Conservation (phyloP, 2,329 filamentous ascomycete species). For the Monosporascus sp. region DNA sequence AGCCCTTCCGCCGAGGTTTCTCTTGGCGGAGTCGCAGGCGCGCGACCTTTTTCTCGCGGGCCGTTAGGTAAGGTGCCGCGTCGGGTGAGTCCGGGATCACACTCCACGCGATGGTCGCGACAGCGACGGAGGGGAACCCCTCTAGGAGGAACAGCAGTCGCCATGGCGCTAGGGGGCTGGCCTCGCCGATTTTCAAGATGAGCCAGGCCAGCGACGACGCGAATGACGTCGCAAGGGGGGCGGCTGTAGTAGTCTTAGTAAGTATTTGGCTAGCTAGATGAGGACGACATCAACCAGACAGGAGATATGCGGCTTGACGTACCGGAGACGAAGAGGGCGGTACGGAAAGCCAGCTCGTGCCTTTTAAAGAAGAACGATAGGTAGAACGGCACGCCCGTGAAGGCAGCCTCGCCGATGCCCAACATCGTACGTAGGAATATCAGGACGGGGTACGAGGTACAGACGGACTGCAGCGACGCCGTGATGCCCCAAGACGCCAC, state of each 20-base stretch:
- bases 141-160: constrained; percentile 80
- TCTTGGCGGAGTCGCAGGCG: constrained; percentile 59
- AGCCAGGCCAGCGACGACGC: constrained; percentile 75
- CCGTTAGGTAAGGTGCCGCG: constrained; percentile 58
- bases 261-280: neutral
- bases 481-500: constrained; percentile 76
- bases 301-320: constrained; percentile 9
- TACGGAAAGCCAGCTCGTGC: constrained; percentile 76
- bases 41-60: constrained; percentile 65
- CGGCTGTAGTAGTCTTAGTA: constrained; percentile 54
- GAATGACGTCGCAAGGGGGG: constrained; percentile 74
- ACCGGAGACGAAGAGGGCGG: constrained; percentile 80
- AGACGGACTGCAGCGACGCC: constrained; percentile 67
- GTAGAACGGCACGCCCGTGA: constrained; percentile 60
- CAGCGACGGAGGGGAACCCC: constrained; percentile 76
- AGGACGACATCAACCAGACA: neutral
- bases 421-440: constrained; percentile 52
- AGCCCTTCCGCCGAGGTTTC: constrained; percentile 22
- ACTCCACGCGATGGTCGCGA: constrained; percentile 68
- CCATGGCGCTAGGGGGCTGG: constrained; percentile 73
- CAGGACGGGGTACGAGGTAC: constrained; percentile 57
- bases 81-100: constrained; percentile 72
- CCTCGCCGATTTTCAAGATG: constrained; percentile 64
- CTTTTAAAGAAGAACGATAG: constrained; percentile 60
- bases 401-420: constrained; percentile 61